Evolutionary conservation across 495 filamentous ascomycete species (phyloP), one percentile per base, ranked within the genome.

Genomic region (Tetracladium marchalianum): DNA sequence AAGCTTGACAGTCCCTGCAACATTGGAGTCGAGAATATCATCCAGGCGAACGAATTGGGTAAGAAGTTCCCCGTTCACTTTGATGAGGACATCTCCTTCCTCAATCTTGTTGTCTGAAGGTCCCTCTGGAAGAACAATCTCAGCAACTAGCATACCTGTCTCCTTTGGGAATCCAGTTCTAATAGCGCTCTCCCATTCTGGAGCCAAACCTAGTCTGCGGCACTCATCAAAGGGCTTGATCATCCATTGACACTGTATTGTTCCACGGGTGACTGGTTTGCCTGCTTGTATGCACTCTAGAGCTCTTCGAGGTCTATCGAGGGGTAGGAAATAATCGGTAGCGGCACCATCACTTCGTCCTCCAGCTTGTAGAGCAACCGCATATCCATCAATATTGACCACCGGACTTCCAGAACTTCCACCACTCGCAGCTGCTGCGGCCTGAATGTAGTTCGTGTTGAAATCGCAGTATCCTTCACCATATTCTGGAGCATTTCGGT

Each of bases 391-490:
- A 32, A 95, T 82, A 58, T 97, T 93, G 48, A 99, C 90, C 2
- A 99, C 92, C 1, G 92, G 92, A 78, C 85, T 92, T 22, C 92
- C 92, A 9, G 93, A 97, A 66, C 87, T 94, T 53, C 92, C 92
- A 46, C 92, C 92, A 62, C 86, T 95, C 10, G 92, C 92, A 6
- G 92, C 90, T 22, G 92, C 92, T 11, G 90, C 93, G 49, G 92
- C 92, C 70, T 99, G 92, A 51, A 97, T 97, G 65, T 99, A 99
- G 63, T 95, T 96, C 31, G 92, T 98, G 60, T 98, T 99, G 72
- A 99, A 99, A 59, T 99, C 92, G 63, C 90, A 90, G 64, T 99
- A 99, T 1, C 92, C 92, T 50, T 97, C 92, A 32, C 92, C 90
- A 54, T 99, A 99, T 55, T 99, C 92, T 6, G 92, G 92, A 5